These are phyloP conservation scores for Chlorella sp. DNA, from an alignment of 139 green algal species.

Conservation along the genomic window DNA sequence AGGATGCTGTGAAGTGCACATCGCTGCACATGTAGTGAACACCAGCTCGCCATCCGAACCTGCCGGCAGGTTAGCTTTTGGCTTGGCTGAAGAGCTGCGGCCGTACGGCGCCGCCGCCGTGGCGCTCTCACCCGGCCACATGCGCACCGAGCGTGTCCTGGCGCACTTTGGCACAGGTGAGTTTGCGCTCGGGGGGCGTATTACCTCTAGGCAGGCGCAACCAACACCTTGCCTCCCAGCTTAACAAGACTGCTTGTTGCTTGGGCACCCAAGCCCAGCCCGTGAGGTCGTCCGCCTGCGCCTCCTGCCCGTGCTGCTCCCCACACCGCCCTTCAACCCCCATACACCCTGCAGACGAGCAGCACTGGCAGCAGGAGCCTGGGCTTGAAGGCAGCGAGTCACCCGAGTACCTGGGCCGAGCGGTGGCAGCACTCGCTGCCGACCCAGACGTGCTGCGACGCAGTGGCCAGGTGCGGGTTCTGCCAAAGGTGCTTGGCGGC, in stretches of 20 bases:
- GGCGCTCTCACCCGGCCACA: slow-evolving; percentile 8
- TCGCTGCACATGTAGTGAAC: no score
- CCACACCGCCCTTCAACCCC: no score
- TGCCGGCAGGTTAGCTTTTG: background rate
- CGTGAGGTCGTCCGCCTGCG: no score
- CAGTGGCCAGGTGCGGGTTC: slow-evolving; percentile 7
- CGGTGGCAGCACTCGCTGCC: slow-evolving; percentile 9
- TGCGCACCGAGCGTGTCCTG: slow-evolving; percentile 24
- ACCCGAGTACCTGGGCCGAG: slow-evolving; percentile 17
- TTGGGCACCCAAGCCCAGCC: no score
- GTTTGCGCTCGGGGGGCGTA: no score
- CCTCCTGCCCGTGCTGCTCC: no score
- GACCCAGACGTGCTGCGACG: background rate
- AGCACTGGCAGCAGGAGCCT: slow-evolving; percentile 1
- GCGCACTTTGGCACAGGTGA: background rate
- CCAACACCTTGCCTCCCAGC: no score
- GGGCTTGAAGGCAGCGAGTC: slow-evolving; percentile 16
- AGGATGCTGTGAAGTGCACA: no score
- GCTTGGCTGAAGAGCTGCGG: background rate
- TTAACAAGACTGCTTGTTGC: no score
- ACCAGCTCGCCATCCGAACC: no score
- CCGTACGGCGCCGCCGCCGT: slow-evolving; percentile 1
- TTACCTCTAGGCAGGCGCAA: no score
- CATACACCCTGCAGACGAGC: background rate
- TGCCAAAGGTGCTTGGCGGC: no score